These are phyloP conservation scores for Fagus crenata DNA, from an alignment of 306 rosid species.

Conservation along the genomic window DNA sequence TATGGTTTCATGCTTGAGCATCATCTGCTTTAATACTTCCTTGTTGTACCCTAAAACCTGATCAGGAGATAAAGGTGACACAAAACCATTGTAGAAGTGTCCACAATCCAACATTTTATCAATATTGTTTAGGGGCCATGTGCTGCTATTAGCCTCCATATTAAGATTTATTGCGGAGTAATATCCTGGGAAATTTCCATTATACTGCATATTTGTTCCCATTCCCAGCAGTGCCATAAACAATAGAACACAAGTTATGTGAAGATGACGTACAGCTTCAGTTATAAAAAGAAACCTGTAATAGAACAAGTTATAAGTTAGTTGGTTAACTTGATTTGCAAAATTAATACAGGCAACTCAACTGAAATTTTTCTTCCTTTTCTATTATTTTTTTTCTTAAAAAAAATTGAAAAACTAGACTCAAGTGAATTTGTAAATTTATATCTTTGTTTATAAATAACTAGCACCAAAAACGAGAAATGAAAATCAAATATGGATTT, in stretches of 20 bases:
- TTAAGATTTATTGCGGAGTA: constrained; percentile 33
- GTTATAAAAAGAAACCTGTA: constrained; percentile 36
- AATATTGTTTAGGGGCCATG: constrained; percentile 37
- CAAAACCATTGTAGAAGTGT: constrained; percentile 26
- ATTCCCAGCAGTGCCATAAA: constrained; percentile 47
- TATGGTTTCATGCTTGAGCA: constrained; percentile 63
- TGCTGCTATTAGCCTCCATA: constrained; percentile 43
- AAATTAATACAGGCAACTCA: not conserved
- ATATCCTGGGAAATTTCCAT: constrained; percentile 37
- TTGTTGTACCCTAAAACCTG: constrained; percentile 35
- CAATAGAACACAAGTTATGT: constrained; percentile 29
- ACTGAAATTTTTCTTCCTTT: not conserved
- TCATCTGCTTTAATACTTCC: constrained; percentile 58
- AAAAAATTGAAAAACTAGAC: too few relatives aligned
- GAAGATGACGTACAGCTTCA: constrained; percentile 20
- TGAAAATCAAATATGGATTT: not conserved
- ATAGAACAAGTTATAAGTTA: constrained; percentile 13
- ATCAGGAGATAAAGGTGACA: constrained; percentile 30
- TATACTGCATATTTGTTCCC: constrained; percentile 44
- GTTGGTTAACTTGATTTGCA: not conserved
- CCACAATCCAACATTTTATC: constrained; percentile 26
- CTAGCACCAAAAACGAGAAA: not conserved
- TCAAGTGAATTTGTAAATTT: not conserved
- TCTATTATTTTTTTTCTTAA: too few relatives aligned
- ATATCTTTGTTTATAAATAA: not conserved